Conservation (phyloP, 1,284 basidiomycete genomes). For the Tremellales sp. region DNA sequence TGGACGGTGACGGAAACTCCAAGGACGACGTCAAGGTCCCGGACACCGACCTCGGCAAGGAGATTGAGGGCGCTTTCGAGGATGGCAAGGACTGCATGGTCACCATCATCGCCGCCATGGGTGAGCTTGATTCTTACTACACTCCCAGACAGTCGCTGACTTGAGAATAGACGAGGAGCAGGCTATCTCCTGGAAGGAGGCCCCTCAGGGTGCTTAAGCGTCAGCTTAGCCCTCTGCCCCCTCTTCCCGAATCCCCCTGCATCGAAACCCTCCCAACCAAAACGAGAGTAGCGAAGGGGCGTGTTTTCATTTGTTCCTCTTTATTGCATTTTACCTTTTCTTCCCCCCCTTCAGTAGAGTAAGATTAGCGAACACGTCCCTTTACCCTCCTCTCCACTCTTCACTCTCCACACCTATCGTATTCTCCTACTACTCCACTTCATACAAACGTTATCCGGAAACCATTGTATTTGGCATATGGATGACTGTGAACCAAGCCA, state of each 20-base stretch:
- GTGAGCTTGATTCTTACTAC: slow-evolving; percentile 51
- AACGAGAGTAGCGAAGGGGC: not conserved
- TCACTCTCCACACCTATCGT: too few species aligned
- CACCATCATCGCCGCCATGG: slow-evolving; percentile 89
- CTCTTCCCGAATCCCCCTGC: not conserved
- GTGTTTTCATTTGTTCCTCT: not conserved
- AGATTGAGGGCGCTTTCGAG: slow-evolving; percentile 72
- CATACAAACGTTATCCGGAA: too few species aligned
- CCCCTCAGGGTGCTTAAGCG: slow-evolving; percentile 50
- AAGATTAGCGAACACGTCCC: too few species aligned
- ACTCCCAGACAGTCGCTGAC: not conserved
- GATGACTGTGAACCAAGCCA: too few species aligned
- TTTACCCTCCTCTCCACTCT: too few species aligned
- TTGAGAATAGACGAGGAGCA: slow-evolving; percentile 54
- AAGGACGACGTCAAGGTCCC: slow-evolving; percentile 98
- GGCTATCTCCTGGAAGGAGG: slow-evolving; percentile 82
- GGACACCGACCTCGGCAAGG: slow-evolving; percentile 73
- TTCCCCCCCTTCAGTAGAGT: too few species aligned
- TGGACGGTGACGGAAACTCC: slow-evolving; percentile 73
- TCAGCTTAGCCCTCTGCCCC: not conserved
- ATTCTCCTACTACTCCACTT: too few species aligned
- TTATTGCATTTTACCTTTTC: too few species aligned
- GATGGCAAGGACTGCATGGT: slow-evolving; percentile 75
- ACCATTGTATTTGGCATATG: too few species aligned
- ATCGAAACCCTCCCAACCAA: not conserved